Evolutionary conservation across 495 filamentous ascomycete genomes (phyloP).

Genomic region (Annulohypoxylon maeteangense): DNA sequence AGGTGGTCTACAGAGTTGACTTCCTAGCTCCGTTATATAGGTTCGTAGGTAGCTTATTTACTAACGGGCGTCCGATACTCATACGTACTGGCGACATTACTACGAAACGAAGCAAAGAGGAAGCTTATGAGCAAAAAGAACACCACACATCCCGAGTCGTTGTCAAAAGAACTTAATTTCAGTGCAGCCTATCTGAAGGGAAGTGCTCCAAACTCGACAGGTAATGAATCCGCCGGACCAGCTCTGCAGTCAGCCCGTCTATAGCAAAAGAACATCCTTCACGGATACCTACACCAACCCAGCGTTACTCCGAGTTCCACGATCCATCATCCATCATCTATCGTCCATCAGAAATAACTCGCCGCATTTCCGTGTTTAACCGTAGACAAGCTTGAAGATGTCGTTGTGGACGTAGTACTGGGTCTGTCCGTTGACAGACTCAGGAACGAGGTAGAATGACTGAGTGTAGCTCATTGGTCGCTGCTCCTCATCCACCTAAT

Average conservation of each 20-base stretch:
- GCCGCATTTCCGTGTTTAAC: conserved; percentile 36
- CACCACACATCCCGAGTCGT: too few relatives aligned
- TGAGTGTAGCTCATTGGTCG: conserved; percentile 87
- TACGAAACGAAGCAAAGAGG: not conserved
- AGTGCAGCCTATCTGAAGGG: conserved; percentile 25
- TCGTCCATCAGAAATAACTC: not conserved
- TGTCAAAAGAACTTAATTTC: conserved; percentile 16
- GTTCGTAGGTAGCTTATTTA: too few relatives aligned
- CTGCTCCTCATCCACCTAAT: conserved; percentile 81
- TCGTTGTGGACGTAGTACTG: conserved; percentile 92
- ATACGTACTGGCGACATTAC: too few relatives aligned
- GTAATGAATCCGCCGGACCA: conserved; percentile 5
- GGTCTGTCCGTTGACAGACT: conserved; percentile 58
- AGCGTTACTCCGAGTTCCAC: not conserved
- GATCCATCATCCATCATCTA: not conserved
- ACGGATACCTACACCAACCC: not conserved
- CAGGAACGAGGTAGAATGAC: conserved; percentile 80
- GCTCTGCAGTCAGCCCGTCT: conserved; percentile 20
- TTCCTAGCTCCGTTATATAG: too few relatives aligned
- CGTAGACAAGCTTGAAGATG: conserved; percentile 85
- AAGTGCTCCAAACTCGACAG: conserved; percentile 10
- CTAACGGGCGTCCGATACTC: too few relatives aligned
- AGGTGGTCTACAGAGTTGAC: too few relatives aligned
- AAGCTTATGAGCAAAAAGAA: not conserved
- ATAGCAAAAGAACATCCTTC: conserved; percentile 29